phyloP scores from a whole-genome alignment of 2,329 filamentous ascomycete species.

The Aspergillus proliferans region DNA sequence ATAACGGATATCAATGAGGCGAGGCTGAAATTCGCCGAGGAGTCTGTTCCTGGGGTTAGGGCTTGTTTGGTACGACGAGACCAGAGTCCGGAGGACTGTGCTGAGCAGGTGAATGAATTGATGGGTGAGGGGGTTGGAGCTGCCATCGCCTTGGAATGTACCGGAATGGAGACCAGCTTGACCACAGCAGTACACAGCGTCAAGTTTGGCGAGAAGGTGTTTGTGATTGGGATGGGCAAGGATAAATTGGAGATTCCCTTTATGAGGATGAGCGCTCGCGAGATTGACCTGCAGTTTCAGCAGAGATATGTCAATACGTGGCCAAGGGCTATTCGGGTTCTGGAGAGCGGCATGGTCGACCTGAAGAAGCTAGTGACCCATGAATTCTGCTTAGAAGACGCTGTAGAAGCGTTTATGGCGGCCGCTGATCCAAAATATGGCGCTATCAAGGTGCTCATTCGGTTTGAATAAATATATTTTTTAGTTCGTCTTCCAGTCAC shows the following conservation, averaged over 20 bases:
- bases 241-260: constrained; percentile 95
- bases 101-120: constrained; percentile 59
- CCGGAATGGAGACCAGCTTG: constrained; percentile 86
- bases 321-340: constrained; percentile 83
- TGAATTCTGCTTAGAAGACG: constrained; percentile 77
- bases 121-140: constrained; percentile 51
- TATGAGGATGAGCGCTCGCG: constrained; percentile 82
- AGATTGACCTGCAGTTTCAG: constrained; percentile 93
- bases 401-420: constrained; percentile 81
- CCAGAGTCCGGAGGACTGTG: constrained; percentile 60
- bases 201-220: constrained; percentile 95
- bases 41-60: constrained; percentile 69
- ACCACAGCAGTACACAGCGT: constrained; percentile 77
- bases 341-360: constrained; percentile 78
- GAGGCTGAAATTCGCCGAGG: constrained; percentile 75
- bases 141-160: constrained; percentile 76
- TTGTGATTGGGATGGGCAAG: constrained; percentile 91
- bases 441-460: constrained; percentile 71
- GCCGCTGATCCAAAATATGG: constrained; percentile 82
- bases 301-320: constrained; percentile 96
- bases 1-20: constrained; percentile 93
- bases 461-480: too few relatives aligned
- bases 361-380: constrained; percentile 81
- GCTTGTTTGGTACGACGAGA: constrained; percentile 55
- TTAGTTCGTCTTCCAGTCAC: too few relatives aligned